Conservation (phyloP, 75 land plant species). For the Cupressus sempervirens region DNA sequence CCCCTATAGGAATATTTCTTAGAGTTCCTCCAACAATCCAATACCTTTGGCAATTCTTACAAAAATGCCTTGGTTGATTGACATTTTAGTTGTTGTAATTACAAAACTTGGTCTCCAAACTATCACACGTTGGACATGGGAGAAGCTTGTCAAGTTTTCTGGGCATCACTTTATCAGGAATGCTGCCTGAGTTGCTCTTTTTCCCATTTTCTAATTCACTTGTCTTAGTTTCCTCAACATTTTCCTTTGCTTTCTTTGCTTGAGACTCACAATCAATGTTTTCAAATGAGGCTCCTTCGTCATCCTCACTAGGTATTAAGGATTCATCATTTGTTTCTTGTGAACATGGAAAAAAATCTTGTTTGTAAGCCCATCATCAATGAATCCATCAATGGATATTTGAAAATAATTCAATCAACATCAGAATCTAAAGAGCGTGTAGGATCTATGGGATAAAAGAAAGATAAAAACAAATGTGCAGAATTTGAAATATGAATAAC, state of each 20-base stretch:
- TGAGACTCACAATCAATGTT: conserved; percentile 1
- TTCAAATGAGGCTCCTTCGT: neutral
- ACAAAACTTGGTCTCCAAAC: conserved; percentile 32
- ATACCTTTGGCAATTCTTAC: conserved; percentile 31
- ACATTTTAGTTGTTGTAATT: conserved; percentile 34
- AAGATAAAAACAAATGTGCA: too few relatives aligned
- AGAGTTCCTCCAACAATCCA: conserved; percentile 38
- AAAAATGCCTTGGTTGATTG: conserved; percentile 33
- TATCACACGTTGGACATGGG: too few relatives aligned
- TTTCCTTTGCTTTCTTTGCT: neutral
- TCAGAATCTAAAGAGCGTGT: too few relatives aligned
- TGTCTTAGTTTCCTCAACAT: conserved; percentile 1
- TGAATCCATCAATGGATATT: too few relatives aligned
- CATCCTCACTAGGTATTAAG: neutral
- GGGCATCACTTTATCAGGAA: too few relatives aligned
- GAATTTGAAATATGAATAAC: too few relatives aligned
- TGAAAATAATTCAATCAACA: too few relatives aligned
- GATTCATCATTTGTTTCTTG: neutral
- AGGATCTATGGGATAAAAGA: too few relatives aligned
- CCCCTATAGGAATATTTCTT: conserved; percentile 35
- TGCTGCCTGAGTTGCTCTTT: too few relatives aligned
- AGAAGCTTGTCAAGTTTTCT: too few relatives aligned
- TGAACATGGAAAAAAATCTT: neutral
- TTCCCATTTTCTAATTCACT: too few relatives aligned
- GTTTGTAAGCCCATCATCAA: too few relatives aligned